phyloP scores from a whole-genome alignment of 805 yeast species.

The Metschnikowia proteae region DNA sequence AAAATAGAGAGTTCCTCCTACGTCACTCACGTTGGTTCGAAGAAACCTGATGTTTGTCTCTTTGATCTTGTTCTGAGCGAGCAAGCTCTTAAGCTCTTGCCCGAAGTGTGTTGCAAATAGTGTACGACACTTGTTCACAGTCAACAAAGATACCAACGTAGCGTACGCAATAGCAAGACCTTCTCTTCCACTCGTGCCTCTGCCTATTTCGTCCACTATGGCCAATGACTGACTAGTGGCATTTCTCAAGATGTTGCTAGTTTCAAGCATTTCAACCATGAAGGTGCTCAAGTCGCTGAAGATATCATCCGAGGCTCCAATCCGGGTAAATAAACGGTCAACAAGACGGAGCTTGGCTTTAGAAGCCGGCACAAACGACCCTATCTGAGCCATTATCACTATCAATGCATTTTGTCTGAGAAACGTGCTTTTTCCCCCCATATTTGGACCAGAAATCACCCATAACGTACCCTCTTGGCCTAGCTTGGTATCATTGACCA shows the following conservation, averaged over 20 bases:
- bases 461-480: conserved; percentile 18
- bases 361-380: conserved; percentile 52
- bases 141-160: conserved; percentile 53
- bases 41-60: conserved; percentile 25
- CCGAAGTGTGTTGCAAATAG: conserved; percentile 89
- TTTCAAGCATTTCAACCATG: conserved; percentile 46
- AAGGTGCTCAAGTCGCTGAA: conserved; percentile 43
- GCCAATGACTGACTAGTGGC: conserved; percentile 41
- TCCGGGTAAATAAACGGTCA: conserved; percentile 46
- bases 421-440: conserved; percentile 55
- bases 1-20: conserved; percentile 29
- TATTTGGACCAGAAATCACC: conserved; percentile 38
- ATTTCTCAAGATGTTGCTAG: conserved; percentile 32
- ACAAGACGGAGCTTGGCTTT: conserved; percentile 45
- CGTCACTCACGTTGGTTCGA: conserved; percentile 31
- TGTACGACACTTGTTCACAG: conserved; percentile 59
- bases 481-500: conserved; percentile 37
- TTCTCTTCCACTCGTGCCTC: conserved; percentile 63
- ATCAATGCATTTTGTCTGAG: conserved; percentile 47
- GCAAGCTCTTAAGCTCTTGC: conserved; percentile 35
- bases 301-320: conserved; percentile 35
- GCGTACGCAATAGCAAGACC: conserved; percentile 86
- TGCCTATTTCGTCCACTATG: conserved; percentile 40
- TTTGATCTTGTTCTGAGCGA: conserved; percentile 27
- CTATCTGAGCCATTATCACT: conserved; percentile 49